Base-by-base conservation (phyloP, 169 alveolate genomes). In the Babesia sp. region DNA sequence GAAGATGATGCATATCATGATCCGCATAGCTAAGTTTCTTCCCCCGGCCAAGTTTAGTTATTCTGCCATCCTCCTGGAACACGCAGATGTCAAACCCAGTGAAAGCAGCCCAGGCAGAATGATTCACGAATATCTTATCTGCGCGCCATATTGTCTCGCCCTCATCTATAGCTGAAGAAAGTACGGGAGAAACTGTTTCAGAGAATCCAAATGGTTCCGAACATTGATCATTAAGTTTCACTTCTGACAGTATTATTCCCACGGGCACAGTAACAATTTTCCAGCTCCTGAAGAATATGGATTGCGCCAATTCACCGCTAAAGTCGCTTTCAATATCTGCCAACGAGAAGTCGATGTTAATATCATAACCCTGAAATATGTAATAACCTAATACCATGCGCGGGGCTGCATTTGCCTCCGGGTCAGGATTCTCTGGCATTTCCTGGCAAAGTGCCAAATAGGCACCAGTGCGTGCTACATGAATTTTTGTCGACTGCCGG, bases 261-360 rank as follows among this genome's bases (percentile, higher is more conserved):
- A 24, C 4, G 6, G 86, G 86, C 0, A 51, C 76, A 1, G 51
- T 7, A 11, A 20, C 24, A 12, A 67, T 22, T 39, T 57, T 78
- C 82, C 79, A 78, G 45, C 83, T 78, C 63, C 60, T 37, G 33
- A 78, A 60, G 36, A 78, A 69, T 16, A 78, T n/a, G 20, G 86
- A 68, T 31, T 78, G 82, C 20, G 61, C 61, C 11, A 57, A 37
- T 12, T 20, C 20, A 33, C 44, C 48, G 26, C 29, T n/a, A n/a
- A 51, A 45, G 1, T 22, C 48, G n/a, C 31, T 42, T 26, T 57
- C 57, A 26, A 24, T 50, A 22, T 31, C 45, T 7, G 56, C 7
- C 1, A 78, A 41, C 0, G 80, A 37, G 29, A 78, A 55, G 18
- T 28, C 31, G 28, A 33, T 7, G 31, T 67, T 48, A 26, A 26